phyloP scores from a whole-genome alignment of 2,329 filamentous ascomycete genomes.

The Colletotrichum tabaci region DNA sequence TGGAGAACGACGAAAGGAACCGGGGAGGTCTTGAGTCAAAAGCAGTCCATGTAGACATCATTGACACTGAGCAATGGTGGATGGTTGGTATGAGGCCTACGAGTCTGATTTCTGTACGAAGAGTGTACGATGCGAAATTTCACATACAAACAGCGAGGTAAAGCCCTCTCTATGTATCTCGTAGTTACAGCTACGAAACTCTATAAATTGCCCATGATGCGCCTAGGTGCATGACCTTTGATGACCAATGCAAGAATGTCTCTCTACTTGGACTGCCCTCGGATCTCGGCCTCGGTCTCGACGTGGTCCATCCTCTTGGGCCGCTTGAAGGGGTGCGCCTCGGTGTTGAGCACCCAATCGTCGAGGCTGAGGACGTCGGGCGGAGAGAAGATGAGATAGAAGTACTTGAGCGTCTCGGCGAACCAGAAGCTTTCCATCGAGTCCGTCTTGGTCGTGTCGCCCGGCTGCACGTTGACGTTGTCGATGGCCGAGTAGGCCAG shows the following conservation, averaged over 20 bases:
- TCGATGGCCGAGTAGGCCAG: conserved; percentile 60
- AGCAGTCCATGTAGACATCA: not conserved
- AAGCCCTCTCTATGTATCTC: not conserved
- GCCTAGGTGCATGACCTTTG: not conserved
- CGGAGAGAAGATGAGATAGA: conserved; percentile 80
- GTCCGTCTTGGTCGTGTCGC: conserved; percentile 40
- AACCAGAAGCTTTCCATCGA: conserved; percentile 74
- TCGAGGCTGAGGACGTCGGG: conserved; percentile 76
- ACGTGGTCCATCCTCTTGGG: conserved; percentile 44
- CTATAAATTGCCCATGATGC: not conserved
- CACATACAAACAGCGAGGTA: not conserved
- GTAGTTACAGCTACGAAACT: not conserved
- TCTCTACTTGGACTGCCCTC: conserved; percentile 10
- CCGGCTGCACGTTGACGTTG: conserved; percentile 35
- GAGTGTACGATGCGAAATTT: not conserved
- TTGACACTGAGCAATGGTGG: not conserved
- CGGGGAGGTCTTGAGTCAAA: not conserved
- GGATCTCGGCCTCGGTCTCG: conserved; percentile 32
- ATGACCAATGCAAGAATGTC: not conserved
- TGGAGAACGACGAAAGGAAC: no score
- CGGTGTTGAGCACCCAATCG: conserved; percentile 77
- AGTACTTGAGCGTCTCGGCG: conserved; percentile 84
- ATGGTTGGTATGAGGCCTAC: not conserved
- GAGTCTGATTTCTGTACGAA: not conserved
- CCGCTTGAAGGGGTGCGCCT: conserved; percentile 66